phyloP scores from a whole-genome alignment of 2,329 filamentous ascomycete species.

The Botryosphaeria dothidea region DNA sequence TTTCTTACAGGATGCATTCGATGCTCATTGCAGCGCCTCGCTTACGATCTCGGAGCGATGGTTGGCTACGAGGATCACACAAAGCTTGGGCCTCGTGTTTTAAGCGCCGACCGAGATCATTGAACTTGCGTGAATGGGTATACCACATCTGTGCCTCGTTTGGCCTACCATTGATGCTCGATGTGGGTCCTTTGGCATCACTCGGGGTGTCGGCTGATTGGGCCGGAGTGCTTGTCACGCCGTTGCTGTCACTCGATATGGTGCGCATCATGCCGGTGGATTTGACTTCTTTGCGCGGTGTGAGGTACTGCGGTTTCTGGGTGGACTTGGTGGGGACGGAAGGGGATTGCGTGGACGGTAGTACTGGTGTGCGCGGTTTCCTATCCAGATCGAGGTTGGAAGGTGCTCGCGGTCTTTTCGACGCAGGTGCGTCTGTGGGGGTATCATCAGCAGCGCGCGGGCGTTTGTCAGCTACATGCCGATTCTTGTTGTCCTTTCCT shows the following conservation, averaged over 20 bases:
- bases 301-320: slow-evolving; percentile 35
- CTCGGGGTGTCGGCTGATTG: slow-evolving; percentile 33
- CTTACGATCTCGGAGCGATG: slow-evolving; percentile 36
- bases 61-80: slow-evolving; percentile 21
- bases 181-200: slow-evolving; percentile 26
- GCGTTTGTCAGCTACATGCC: slow-evolving; percentile 32
- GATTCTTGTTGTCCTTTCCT: slow-evolving; percentile 5
- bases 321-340: slow-evolving; percentile 31
- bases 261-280: slow-evolving; percentile 38
- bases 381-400: slow-evolving; percentile 29
- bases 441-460: slow-evolving; percentile 34
- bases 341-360: slow-evolving; percentile 31
- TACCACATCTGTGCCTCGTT: slow-evolving; percentile 39
- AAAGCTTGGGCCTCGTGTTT: slow-evolving; percentile 44
- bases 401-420: slow-evolving; percentile 35
- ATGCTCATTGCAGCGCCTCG: slow-evolving; percentile 43
- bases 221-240: slow-evolving; percentile 33
- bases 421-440: not conserved
- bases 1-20: slow-evolving; percentile 46
- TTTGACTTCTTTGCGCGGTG: slow-evolving; percentile 38
- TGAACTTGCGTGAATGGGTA: slow-evolving; percentile 41
- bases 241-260: slow-evolving; percentile 35
- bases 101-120: slow-evolving; percentile 45
- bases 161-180: slow-evolving; percentile 30
- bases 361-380: slow-evolving; percentile 34